Conservation (phyloP, 2,329 filamentous ascomycete genomes). For the Arachnomyces sp. region DNA sequence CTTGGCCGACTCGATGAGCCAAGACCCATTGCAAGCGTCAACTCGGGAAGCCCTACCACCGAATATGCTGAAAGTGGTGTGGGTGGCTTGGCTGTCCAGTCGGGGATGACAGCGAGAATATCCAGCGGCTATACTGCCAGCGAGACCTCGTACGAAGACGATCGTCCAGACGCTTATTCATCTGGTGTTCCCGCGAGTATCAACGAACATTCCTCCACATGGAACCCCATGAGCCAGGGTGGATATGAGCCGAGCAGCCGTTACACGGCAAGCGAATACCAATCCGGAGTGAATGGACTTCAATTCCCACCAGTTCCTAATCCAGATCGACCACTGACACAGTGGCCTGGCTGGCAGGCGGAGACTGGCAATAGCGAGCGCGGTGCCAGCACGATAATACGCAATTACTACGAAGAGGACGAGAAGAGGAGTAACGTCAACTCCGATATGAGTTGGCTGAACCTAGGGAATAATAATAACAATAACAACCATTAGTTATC, state of each 20-base stretch:
- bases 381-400: conserved; percentile 27
- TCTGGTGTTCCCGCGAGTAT: conserved; percentile 22
- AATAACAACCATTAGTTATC: conserved; percentile 3
- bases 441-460: conserved; percentile 38
- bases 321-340: conserved; percentile 11
- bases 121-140: conserved; percentile 36
- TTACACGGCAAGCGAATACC: conserved; percentile 33
- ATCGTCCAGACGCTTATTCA: conserved; percentile 18
- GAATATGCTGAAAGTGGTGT: conserved; percentile 23
- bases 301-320: conserved; percentile 13
- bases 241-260: conserved; percentile 32
- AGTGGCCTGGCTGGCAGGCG: conserved; percentile 8
- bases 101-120: conserved; percentile 36
- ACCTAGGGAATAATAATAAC: conserved; percentile 18
- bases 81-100: conserved; percentile 27
- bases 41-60: conserved; percentile 36
- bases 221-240: conserved; percentile 17
- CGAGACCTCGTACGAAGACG: conserved; percentile 24
- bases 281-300: conserved; percentile 15
- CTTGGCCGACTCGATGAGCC: conserved; percentile 30
- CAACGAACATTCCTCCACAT: conserved; percentile 17
- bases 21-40: conserved; percentile 31
- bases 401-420: conserved; percentile 19
- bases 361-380: conserved; percentile 10
- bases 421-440: conserved; percentile 21